These are phyloP conservation scores for Pestalotiopsis sp. DNA, from an alignment of 2,329 filamentous ascomycete species.

Conservation along the genomic window DNA sequence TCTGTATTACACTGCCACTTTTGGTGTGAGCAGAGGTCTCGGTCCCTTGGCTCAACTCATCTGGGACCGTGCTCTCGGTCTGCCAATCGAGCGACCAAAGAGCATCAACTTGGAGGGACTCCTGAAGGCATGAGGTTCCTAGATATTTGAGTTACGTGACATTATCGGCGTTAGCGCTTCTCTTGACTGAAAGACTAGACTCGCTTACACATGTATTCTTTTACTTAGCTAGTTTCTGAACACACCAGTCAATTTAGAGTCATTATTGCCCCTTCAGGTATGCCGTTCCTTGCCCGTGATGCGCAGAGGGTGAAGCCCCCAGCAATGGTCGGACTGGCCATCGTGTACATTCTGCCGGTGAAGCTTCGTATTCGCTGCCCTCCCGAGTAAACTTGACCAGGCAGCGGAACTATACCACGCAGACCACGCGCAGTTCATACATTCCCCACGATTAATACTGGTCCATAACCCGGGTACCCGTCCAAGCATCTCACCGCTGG, in stretches of 20 bases:
- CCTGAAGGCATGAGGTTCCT: constrained; percentile 39
- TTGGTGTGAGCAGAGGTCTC: constrained; percentile 70
- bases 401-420: too few species aligned
- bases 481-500: neutral
- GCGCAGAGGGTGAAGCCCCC: neutral
- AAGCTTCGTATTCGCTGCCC: neutral
- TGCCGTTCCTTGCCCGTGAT: neutral
- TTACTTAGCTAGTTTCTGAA: neutral
- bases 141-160: neutral
- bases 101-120: constrained; percentile 92
- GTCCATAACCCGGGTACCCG: neutral
- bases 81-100: constrained; percentile 98
- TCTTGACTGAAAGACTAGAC: neutral
- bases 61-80: constrained; percentile 90
- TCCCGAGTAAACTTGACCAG: too few species aligned
- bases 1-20: constrained; percentile 84
- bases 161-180: neutral
- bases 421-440: too few species aligned
- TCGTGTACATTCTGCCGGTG: neutral
- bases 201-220: neutral
- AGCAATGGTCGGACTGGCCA: neutral
- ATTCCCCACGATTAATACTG: neutral
- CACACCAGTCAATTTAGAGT: neutral
- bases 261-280: neutral
- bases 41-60: constrained; percentile 93